Conservation (phyloP, 116 monocot genomes). For the Phalaenopsis hybrid region DNA sequence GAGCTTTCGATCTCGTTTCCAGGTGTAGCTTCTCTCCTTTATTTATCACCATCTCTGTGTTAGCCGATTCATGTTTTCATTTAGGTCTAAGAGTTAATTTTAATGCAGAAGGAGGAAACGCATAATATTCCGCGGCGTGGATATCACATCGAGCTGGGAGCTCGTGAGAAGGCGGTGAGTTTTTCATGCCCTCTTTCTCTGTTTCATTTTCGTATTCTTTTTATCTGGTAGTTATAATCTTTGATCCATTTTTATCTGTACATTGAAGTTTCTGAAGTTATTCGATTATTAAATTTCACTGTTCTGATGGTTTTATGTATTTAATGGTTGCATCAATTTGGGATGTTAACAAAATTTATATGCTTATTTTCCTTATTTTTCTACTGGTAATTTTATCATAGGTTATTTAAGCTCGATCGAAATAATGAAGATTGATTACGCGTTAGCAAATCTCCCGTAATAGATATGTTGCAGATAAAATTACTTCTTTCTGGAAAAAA, state of each 20-base stretch:
- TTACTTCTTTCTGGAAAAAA: background rate
- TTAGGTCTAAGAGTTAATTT: background rate
- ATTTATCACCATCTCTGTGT: background rate
- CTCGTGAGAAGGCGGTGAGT: conserved; percentile 20
- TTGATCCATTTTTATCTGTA: background rate
- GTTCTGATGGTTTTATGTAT: background rate
- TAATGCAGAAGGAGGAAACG: conserved; percentile 9
- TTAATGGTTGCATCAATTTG: background rate
- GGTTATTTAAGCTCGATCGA: background rate
- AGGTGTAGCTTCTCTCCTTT: background rate
- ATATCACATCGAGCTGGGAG: conserved; percentile 22
- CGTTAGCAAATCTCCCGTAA: too few species aligned
- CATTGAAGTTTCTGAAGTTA: background rate
- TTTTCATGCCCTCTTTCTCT: background rate
- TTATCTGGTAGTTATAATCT: background rate
- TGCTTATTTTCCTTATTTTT: background rate
- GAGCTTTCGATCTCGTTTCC: conserved; percentile 7
- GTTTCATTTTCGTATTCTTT: background rate
- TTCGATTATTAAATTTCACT: background rate
- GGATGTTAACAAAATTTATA: background rate
- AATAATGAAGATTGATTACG: background rate
- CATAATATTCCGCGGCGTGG: conserved; percentile 3
- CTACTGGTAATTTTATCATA: background rate
- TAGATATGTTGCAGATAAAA: background rate
- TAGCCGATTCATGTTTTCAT: background rate